Base-by-base conservation (phyloP, 192 early-diverging fungal species). In the Backusella morwellensis region DNA sequence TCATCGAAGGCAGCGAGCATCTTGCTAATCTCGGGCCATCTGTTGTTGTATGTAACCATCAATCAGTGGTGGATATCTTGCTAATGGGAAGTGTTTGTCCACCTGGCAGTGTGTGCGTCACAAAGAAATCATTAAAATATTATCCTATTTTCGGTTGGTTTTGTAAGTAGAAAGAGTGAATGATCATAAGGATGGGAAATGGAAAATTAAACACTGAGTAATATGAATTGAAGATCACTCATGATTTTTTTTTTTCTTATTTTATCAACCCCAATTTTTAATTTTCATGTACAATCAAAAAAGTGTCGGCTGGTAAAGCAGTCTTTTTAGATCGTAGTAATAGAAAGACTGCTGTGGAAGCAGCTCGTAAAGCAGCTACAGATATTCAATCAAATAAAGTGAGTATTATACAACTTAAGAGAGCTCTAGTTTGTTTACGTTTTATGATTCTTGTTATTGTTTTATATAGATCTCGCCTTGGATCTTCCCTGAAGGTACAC, bases 401-500 rank as follows among this genome's bases (percentile, higher is more conserved):
- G 84, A 77, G 47, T n/a, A n/a, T 2, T 5, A 50, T 23, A 38
- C 42, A 56, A 7, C 14, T 56, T 35, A 12, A 15, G 35, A 40
- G 29, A 19, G 66, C 19, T 5, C 29, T 7, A n/a, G 12, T 68
- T 32, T 32, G 12, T 41, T 42, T 23, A 17, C 29, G 42, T 50
- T n/a, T 50, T 6, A n/a, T 6, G 6, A 23, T 35, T 26, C 19
- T 80, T 73, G 11, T 35, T 68, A 4, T 35, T 15, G 23, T 23
- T n/a, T 50, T 4, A 50, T 41, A 41, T 74, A 93, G 86, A 84
- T 88, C 56, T 87, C 89, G 50, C 88, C 96, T 41, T 93, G 90
- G 77, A 93, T 98, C 80, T 98, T 92, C 80, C 96, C 96, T 47
- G 96, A 97, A 84, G 97, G 96, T 68, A 97, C 92, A 19, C 92